A percentile compares a stretch with the other conserved stretches of the same genome.
Evolutionary conservation across 768 basidiomycete genomes (phyloP).

Genomic region (Termitomyces heimii): DNA sequence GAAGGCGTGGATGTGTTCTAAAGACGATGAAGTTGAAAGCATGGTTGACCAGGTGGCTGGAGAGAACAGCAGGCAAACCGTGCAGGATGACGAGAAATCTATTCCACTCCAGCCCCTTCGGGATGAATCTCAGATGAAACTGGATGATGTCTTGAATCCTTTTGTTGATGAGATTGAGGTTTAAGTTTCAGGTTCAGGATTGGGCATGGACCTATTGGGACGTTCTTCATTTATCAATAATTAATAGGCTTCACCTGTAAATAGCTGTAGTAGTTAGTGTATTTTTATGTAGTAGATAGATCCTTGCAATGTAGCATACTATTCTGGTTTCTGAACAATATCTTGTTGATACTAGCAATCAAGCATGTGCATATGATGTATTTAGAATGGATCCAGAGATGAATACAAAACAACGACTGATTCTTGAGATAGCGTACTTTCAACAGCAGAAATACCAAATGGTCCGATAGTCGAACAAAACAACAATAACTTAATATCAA

Average conservation of each 20-base stretch:
- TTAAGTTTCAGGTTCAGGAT: conserved; percentile 3
- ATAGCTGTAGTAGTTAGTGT: neutral
- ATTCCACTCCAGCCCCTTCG: neutral
- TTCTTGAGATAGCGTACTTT: neutral
- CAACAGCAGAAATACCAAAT: neutral
- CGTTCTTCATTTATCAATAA: neutral
- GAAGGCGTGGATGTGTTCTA: conserved; percentile 22
- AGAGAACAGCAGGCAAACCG: neutral
- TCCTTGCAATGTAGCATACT: neutral
- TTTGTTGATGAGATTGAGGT: conserved; percentile 25
- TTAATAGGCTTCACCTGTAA: neutral
- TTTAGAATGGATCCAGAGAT: neutral
- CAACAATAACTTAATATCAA: neutral
- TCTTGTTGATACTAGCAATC: neutral
- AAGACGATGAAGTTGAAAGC: conserved; percentile 24
- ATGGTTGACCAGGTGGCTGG: conserved; percentile 10
- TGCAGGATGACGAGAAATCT: neutral
- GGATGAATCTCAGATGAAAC: conserved; percentile 8
- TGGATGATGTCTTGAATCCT: conserved; percentile 21
- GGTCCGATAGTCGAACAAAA: neutral
- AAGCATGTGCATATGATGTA: neutral
- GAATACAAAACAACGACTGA: neutral
- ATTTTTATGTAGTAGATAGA: neutral
- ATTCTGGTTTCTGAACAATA: neutral
- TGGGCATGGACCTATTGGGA: neutral